Evolutionary conservation across 495 filamentous ascomycete genomes (phyloP), one percentile per base, ranked within the genome.

Genomic region (Penicillium flavigenum): DNA sequence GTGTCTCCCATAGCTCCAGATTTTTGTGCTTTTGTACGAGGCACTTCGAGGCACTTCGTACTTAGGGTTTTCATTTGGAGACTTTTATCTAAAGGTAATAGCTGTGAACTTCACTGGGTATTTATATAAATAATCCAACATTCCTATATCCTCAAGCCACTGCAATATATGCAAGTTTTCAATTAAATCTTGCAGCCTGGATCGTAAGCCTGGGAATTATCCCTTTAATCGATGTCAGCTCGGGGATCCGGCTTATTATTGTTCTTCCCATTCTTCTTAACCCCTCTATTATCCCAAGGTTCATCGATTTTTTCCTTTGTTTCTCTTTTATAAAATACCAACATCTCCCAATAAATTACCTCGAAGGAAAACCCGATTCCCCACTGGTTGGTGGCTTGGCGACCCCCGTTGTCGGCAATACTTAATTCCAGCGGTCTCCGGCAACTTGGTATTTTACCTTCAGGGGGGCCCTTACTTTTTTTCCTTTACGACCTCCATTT

Each of bases 381-480:
- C 42, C 38, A 47, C 61, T 36, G 65, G 56, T 58, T 36, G 65
- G 58, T 58, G 65, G 60, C 67, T 70, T 65, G 64, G 67, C 67
- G 53, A 58, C 31, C 31, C 50, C 63, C 57, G 42, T 62, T 54
- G 42, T 65, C 64, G 67, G 67, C 63, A 42, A 62, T 70, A 70
- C 67, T 68, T 70, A 68, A 62, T 70, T 70, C 67, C 67, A 62
- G 62, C 55, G 62, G 60, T 48, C 38, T 59, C 62, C 55, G 59
- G 59, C 52, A 47, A 61, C 47, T 11, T 67, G 63, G 65, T 67
- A 70, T 67, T 67, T 67, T 60, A 58, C 9, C 63, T 59, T 70
- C 67, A 68, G 67, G 67, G 67, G 67, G 53, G 57, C 44, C 24
- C 27, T 48, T 54, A 43, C 47, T 54, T 51, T 53, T 62, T 60